These are phyloP conservation scores for Auriscalpium orientale DNA, from an alignment of 768 basidiomycete genomes.

Conservation along the genomic window DNA sequence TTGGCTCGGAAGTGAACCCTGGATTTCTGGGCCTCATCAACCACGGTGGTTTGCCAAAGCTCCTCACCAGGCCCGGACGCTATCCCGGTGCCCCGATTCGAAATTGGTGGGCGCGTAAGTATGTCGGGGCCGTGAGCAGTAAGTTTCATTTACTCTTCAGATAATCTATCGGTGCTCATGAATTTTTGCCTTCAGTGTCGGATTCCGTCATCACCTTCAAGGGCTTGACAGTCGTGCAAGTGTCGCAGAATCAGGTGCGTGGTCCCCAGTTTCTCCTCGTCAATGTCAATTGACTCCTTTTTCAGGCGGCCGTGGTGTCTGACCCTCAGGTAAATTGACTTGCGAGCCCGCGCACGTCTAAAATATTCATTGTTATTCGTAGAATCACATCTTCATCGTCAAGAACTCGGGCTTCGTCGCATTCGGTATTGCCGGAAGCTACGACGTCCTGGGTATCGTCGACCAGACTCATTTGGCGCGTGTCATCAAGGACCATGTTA, in stretches of 20 bases:
- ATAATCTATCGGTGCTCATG: background rate
- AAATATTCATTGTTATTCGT: background rate
- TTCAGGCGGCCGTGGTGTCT: constrained; percentile 58
- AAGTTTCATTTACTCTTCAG: constrained; percentile 20
- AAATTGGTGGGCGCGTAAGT: constrained; percentile 83
- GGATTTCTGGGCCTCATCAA: constrained; percentile 70
- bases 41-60: constrained; percentile 75
- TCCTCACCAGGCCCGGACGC: constrained; percentile 66
- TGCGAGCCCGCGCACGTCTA: background rate
- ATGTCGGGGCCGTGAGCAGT: constrained; percentile 63
- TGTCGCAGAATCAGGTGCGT: constrained; percentile 68
- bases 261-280: background rate
- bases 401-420: constrained; percentile 76
- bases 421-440: constrained; percentile 72
- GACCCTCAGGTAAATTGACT: constrained; percentile 46
- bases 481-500: constrained; percentile 52
- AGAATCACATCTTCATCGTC: constrained; percentile 73
- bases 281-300: background rate
- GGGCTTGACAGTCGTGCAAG: constrained; percentile 79
- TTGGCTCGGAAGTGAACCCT: constrained; percentile 63
- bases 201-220: constrained; percentile 78
- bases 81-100: constrained; percentile 71
- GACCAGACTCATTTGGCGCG: constrained; percentile 75
- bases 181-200: constrained; percentile 41
- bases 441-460: constrained; percentile 65